Conservation (phyloP, 2,329 filamentous ascomycete species). For the Macrophomina pseudophaseolina region DNA sequence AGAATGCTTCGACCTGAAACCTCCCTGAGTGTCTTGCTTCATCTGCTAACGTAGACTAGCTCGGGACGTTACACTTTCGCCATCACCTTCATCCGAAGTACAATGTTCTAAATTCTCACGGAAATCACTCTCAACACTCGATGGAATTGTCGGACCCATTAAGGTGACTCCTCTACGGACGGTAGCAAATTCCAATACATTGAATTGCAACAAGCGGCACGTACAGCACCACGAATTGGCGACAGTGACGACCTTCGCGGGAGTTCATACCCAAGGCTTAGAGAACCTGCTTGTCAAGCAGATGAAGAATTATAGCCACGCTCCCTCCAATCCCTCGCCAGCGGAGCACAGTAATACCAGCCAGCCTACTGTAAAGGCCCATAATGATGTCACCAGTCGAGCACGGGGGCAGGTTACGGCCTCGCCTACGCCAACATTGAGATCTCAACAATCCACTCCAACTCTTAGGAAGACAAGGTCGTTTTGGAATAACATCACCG, state of each 20-base stretch:
- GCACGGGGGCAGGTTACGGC: not conserved
- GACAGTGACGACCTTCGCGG: not conserved
- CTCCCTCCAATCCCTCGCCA: not conserved
- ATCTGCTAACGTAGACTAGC: slow-evolving; percentile 18
- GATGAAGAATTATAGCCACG: not conserved
- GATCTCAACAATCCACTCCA: not conserved
- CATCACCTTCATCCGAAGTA: not conserved
- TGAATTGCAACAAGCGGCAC: not conserved
- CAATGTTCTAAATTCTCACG: not conserved
- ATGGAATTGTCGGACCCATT: not conserved
- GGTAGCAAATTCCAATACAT: not conserved
- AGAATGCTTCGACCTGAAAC: slow-evolving; percentile 20
- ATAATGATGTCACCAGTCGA: not conserved
- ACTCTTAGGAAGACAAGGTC: slow-evolving; percentile 18
- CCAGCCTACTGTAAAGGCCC: not conserved
- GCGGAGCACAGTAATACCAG: not conserved
- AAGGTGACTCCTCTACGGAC: not conserved
- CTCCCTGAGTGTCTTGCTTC: not conserved
- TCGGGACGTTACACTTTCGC: not conserved
- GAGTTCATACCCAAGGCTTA: not conserved
- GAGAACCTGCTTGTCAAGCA: slow-evolving; percentile 7
- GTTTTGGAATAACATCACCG: slow-evolving; percentile 23
- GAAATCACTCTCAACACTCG: not conserved
- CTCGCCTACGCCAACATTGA: not conserved
- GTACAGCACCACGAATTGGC: not conserved